phyloP scores from a whole-genome alignment of 1,284 basidiomycete genomes.

The Mycena citricolor region DNA sequence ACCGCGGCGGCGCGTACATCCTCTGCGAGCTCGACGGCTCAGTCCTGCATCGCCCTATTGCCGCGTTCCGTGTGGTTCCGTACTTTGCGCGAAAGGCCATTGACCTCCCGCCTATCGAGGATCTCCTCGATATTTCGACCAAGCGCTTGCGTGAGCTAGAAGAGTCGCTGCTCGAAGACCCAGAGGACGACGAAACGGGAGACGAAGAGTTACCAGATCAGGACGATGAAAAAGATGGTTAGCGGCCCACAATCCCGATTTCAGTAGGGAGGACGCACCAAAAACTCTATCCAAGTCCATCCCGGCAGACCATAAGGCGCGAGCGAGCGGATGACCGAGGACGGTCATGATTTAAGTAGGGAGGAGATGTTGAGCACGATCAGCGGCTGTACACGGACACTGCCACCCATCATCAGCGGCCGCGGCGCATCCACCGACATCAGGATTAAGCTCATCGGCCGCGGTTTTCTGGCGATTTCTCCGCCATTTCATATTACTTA shows the following conservation, averaged over 20 bases:
- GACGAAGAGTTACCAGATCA: background rate
- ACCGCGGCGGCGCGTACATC: conserved; percentile 33
- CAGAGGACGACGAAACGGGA: background rate
- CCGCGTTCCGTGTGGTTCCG: conserved; percentile 35
- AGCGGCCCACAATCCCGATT: background rate
- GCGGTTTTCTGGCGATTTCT: too few species aligned
- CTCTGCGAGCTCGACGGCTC: conserved; percentile 35
- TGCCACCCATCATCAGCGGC: too few species aligned
- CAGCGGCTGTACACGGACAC: background rate
- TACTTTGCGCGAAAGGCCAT: conserved; percentile 28
- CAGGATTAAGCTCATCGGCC: too few species aligned
- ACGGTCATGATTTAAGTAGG: conserved; percentile 11
- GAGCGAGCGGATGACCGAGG: conserved; percentile 2
- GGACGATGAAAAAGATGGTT: background rate
- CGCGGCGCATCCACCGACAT: too few species aligned
- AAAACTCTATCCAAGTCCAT: background rate
- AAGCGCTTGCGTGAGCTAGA: background rate
- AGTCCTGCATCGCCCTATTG: conserved; percentile 28
- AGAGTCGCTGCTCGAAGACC: background rate
- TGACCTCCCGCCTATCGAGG: background rate
- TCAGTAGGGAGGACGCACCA: conserved; percentile 7
- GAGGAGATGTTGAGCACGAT: conserved; percentile 8
- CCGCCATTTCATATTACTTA: too few species aligned
- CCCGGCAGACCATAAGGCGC: too few species aligned
- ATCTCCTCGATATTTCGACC: background rate